phyloP scores from a whole-genome alignment of 352 stramenopile species.

The Globisporangium perplexum region DNA sequence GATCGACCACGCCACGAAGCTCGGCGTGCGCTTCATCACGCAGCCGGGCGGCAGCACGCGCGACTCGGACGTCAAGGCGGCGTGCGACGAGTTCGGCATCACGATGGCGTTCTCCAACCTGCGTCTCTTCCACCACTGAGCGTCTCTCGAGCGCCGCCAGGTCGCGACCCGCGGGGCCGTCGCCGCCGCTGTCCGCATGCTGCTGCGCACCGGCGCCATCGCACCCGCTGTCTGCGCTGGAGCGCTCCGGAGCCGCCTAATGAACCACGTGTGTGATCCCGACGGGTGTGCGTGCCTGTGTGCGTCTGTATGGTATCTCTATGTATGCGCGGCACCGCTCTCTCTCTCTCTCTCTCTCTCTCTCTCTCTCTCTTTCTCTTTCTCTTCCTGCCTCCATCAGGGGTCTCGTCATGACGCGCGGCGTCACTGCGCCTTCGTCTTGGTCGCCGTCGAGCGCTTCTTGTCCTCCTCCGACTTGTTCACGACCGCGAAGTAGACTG shows the following conservation, averaged over 20 bases:
- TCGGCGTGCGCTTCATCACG: conserved; percentile 97
- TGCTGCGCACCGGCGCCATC: background rate
- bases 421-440: conserved; percentile 13
- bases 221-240: too few relatives aligned
- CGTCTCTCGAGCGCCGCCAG: background rate
- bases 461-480: conserved; percentile 42
- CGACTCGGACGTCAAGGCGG: conserved; percentile 89
- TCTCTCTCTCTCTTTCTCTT: background rate
- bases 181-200: background rate
- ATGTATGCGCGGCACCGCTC: background rate
- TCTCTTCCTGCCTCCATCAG: too few relatives aligned
- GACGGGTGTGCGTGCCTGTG: too few relatives aligned
- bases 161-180: too few relatives aligned
- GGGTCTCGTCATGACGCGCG: too few relatives aligned
- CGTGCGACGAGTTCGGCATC: conserved; percentile 98
- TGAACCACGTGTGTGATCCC: background rate
- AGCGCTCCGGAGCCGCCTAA: background rate
- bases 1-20: conserved; percentile 95
- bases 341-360: background rate
- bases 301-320: background rate
- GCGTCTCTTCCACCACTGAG: conserved; percentile 99
- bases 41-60: conserved; percentile 91
- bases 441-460: conserved; percentile 2
- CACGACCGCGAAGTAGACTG: conserved; percentile 80
- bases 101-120: conserved; percentile 98